These are phyloP conservation scores for Cylindricascospora bacillispora DNA, from an alignment of 1,139 yeast genomes.

Conservation along the genomic window DNA sequence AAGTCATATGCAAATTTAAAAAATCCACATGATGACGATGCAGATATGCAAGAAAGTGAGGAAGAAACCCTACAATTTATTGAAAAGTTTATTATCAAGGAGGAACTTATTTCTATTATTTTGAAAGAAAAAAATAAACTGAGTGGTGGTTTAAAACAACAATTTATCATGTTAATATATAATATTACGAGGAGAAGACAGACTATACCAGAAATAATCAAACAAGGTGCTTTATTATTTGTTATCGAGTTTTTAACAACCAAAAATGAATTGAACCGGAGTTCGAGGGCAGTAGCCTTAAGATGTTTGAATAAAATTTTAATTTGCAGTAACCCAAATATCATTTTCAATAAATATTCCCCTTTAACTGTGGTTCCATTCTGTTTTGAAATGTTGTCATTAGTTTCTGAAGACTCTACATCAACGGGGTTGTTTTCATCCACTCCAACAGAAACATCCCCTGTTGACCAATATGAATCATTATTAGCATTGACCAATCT, in stretches of 20 bases:
- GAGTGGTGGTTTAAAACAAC: conserved; percentile 17
- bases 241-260: conserved; percentile 16
- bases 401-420: conserved; percentile 2
- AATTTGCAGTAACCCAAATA: conserved; percentile 18
- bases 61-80: conserved; percentile 15
- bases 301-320: conserved; percentile 19
- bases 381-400: conserved; percentile 16
- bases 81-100: conserved; percentile 11
- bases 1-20: conserved; percentile 15
- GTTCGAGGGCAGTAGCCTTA: conserved; percentile 14
- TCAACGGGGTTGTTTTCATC: not conserved
- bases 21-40: conserved; percentile 6
- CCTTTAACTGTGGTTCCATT: conserved; percentile 21
- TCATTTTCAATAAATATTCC: conserved; percentile 21
- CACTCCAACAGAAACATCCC: conserved; percentile 5
- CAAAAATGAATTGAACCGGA: conserved; percentile 6
- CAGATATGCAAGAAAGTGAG: conserved; percentile 10
- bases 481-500: conserved; percentile 37
- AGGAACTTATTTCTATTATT: conserved; percentile 13
- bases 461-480: conserved; percentile 32
- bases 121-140: conserved; percentile 8
- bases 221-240: conserved; percentile 20
- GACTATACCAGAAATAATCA: conserved; percentile 12
- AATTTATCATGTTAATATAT: conserved; percentile 18
- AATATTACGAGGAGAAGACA: conserved; percentile 15